Conservation (phyloP, 805 yeast genomes). For the Cyberlindnera amylophila region DNA sequence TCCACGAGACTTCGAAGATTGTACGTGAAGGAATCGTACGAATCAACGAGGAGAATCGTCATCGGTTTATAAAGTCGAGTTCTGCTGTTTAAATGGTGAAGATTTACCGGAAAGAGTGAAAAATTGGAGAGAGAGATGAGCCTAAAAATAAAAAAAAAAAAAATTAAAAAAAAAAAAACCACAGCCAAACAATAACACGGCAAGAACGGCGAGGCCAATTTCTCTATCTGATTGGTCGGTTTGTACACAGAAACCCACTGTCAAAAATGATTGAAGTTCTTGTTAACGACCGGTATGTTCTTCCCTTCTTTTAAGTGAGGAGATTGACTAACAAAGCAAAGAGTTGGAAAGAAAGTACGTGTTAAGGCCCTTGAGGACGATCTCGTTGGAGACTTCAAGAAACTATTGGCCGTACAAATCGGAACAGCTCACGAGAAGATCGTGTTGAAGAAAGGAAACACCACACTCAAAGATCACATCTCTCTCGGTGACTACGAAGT, state of each 20-base stretch:
- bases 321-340: slow-evolving; percentile 20
- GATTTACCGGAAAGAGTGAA: background rate
- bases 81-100: too few species aligned
- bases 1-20: slow-evolving; percentile 66
- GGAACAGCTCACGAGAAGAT: slow-evolving; percentile 65
- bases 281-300: slow-evolving; percentile 62
- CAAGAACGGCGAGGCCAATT: background rate
- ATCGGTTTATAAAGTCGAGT: slow-evolving; percentile 25
- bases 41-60: slow-evolving; percentile 73
- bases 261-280: slow-evolving; percentile 67
- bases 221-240: too few species aligned
- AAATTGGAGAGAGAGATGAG: background rate
- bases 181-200: background rate
- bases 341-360: slow-evolving; percentile 81
- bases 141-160: background rate
- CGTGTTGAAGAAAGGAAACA: slow-evolving; percentile 81
- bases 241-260: too few species aligned
- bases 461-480: slow-evolving; percentile 83
- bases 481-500: slow-evolving; percentile 92
- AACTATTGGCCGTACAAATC: slow-evolving; percentile 74
- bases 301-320: too few species aligned
- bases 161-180: background rate
- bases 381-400: slow-evolving; percentile 85
- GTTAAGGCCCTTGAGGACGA: slow-evolving; percentile 89
- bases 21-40: slow-evolving; percentile 92